phyloP scores from a whole-genome alignment of 768 basidiomycete genomes.

The Sarcodon aspratus region DNA sequence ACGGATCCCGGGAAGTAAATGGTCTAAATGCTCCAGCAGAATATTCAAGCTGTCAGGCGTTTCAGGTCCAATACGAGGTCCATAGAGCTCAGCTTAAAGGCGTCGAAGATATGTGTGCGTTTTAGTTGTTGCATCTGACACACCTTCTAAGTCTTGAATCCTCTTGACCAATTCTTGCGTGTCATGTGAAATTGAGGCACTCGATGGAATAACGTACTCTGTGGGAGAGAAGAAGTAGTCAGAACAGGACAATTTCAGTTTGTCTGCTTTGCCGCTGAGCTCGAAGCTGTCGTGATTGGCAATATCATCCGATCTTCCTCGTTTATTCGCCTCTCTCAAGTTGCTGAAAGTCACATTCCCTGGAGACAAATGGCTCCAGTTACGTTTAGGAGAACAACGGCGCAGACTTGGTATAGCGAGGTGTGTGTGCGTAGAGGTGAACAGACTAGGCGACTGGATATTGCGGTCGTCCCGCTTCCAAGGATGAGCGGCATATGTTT shows the following conservation, averaged over 20 bases:
- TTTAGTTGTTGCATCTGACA: not conserved
- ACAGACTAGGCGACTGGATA: not conserved
- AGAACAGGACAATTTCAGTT: not conserved
- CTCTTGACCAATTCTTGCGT: not conserved
- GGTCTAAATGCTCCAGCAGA: conserved; percentile 28
- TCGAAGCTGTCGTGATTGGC: conserved; percentile 23
- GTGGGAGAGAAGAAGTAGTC: not conserved
- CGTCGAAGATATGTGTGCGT: conserved; percentile 2
- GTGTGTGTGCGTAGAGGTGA: conserved; percentile 3
- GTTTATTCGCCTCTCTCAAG: conserved; percentile 28
- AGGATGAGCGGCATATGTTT: not conserved
- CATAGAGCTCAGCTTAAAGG: conserved; percentile 28
- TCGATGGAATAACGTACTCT: not conserved
- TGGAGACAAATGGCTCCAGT: conserved; percentile 18
- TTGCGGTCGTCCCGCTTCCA: not conserved
- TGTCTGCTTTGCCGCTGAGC: conserved; percentile 14
- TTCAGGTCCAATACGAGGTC: conserved; percentile 28
- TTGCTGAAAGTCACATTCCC: conserved; percentile 23
- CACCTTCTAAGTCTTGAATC: conserved; percentile 16
- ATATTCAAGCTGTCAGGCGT: conserved; percentile 24
- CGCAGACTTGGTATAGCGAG: not conserved
- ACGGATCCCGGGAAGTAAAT: conserved; percentile 35
- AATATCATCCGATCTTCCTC: conserved; percentile 30
- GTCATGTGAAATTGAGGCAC: not conserved
- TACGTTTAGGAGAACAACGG: conserved; percentile 9